These are phyloP conservation scores for Mimosa pudica DNA, from an alignment of 306 rosid species.

Conservation along the genomic window DNA sequence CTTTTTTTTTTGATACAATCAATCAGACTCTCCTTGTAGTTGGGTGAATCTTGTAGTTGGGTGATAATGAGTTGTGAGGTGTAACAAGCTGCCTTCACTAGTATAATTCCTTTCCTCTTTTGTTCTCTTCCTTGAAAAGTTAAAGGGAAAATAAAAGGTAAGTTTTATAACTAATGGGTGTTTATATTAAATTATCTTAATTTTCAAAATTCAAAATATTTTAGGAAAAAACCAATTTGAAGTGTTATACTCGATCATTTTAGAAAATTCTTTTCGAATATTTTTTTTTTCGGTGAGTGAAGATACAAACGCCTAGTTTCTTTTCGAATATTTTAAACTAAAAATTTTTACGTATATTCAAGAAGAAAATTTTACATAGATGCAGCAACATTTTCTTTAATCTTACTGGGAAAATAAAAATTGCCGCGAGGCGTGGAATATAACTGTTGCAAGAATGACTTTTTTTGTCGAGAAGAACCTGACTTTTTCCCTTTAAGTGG, in stretches of 20 bases:
- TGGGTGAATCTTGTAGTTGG: background rate
- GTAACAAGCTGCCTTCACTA: background rate
- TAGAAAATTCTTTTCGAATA: background rate
- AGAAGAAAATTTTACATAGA: too few relatives aligned
- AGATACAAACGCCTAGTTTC: too few relatives aligned
- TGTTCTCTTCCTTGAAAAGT: too few relatives aligned
- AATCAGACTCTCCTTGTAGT: background rate
- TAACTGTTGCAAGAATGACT: background rate
- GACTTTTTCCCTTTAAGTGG: background rate
- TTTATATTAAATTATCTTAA: background rate
- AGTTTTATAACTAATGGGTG: background rate
- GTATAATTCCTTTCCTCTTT: too few relatives aligned
- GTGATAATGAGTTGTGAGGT: background rate
- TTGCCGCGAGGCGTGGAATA: too few relatives aligned
- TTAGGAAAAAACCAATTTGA: background rate
- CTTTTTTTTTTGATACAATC: too few relatives aligned
- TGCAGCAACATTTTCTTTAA: too few relatives aligned
- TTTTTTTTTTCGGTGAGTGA: too few relatives aligned
- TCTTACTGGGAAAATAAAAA: too few relatives aligned
- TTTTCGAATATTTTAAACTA: too few relatives aligned
- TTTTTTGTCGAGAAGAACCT: background rate
- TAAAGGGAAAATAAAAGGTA: too few relatives aligned
- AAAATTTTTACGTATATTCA: too few relatives aligned
- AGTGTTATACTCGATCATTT: background rate
- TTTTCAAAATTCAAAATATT: background rate